Percentiles rank a stretch among this genome's conserved stretches.
Conservation (phyloP, 495 filamentous ascomycete species). For the Talaromyces nanjingensis region DNA sequence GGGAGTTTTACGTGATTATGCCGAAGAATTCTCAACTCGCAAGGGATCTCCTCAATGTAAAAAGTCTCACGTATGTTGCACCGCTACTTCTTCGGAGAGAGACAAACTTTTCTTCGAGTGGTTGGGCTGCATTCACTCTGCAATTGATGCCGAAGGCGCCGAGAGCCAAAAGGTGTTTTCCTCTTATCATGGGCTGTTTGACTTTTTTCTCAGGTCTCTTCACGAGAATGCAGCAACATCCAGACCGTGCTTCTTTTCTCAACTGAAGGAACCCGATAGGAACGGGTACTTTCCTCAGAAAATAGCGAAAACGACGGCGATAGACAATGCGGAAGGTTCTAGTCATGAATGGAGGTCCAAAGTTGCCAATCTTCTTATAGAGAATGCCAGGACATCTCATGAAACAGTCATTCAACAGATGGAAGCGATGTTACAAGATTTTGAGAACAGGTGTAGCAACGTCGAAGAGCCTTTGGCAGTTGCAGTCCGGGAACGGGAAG, state of each 20-base stretch:
- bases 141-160: not conserved
- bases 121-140: not conserved
- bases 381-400: slow-evolving; percentile 27
- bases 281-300: not conserved
- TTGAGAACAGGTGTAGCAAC: slow-evolving; percentile 46
- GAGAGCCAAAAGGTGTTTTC: slow-evolving; percentile 11
- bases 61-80: not conserved
- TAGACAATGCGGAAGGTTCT: not conserved
- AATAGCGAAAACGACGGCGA: not conserved
- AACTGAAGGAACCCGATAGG: not conserved
- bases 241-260: not conserved
- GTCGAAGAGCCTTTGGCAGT: slow-evolving; percentile 41
- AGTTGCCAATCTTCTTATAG: slow-evolving; percentile 28
- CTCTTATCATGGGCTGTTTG: slow-evolving; percentile 10
- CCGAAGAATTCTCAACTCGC: not conserved
- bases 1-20: not conserved
- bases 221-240: not conserved
- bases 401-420: slow-evolving; percentile 39
- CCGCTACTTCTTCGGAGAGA: not conserved
- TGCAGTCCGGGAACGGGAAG: slow-evolving; percentile 36
- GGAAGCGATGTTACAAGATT: slow-evolving; percentile 44
- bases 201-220: slow-evolving; percentile 7
- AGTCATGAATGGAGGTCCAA: slow-evolving; percentile 39
- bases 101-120: not conserved
- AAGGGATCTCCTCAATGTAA: not conserved